Evolutionary conservation across 768 basidiomycete species (phyloP).

Genomic region (Mycena galericulata): DNA sequence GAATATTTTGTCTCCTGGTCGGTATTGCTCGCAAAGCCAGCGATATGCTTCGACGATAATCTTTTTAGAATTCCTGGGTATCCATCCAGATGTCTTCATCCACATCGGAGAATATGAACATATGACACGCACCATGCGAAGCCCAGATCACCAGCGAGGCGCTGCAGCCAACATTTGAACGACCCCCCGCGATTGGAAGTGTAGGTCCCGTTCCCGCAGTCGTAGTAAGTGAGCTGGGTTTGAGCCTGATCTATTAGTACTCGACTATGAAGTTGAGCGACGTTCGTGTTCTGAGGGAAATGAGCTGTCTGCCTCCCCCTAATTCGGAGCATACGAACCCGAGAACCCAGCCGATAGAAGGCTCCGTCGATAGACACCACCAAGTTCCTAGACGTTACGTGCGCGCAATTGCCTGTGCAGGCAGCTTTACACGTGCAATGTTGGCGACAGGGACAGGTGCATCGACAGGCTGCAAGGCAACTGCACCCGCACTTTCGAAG

Average conservation of each 20-base stretch:
- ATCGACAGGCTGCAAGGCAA: slow-evolving; percentile 22
- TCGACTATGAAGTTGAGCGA: slow-evolving; percentile 37
- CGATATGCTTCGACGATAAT: slow-evolving; percentile 34
- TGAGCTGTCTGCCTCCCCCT: neutral
- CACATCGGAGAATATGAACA: neutral
- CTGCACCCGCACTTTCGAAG: slow-evolving; percentile 25
- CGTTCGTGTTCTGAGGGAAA: slow-evolving; percentile 32
- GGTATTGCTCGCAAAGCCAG: slow-evolving; percentile 38
- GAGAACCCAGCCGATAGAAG: neutral
- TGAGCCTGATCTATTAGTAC: slow-evolving; percentile 22
- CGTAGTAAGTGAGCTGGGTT: slow-evolving; percentile 38
- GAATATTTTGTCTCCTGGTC: slow-evolving; percentile 36
- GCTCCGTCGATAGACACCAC: slow-evolving; percentile 26
- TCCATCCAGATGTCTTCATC: neutral
- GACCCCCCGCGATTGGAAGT: neutral
- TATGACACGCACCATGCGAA: slow-evolving; percentile 7
- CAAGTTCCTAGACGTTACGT: slow-evolving; percentile 15
- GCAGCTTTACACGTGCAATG: slow-evolving; percentile 26
- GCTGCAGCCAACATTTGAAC: slow-evolving; percentile 1
- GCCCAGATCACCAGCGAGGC: neutral
- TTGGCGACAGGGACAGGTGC: slow-evolving; percentile 25
- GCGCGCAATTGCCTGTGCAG: slow-evolving; percentile 22
- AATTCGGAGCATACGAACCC: slow-evolving; percentile 8
- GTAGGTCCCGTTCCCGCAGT: slow-evolving; percentile 23
- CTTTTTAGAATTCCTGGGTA: slow-evolving; percentile 28